These are phyloP conservation scores for Penicillium silybi DNA, from an alignment of 495 filamentous ascomycete species.

Conservation along the genomic window DNA sequence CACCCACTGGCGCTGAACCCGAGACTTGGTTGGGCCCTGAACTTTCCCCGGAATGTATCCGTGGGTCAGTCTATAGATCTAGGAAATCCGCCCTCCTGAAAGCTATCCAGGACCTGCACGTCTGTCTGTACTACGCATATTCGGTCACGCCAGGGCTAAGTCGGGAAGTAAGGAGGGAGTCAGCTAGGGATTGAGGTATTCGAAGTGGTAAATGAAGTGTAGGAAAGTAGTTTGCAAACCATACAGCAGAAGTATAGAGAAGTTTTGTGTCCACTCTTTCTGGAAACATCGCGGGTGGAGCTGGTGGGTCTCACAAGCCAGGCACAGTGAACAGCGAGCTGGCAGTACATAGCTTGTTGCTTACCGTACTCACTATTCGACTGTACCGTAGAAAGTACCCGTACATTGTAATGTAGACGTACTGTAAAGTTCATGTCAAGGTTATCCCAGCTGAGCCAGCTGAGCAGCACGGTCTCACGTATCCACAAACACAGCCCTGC, in stretches of 20 bases:
- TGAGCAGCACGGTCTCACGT: too few relatives aligned
- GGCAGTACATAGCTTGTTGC: too few relatives aligned
- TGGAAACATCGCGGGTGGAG: slow-evolving; percentile 1
- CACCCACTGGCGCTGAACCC: neutral
- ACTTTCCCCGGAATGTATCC: slow-evolving; percentile 1
- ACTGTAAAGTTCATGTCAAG: too few relatives aligned
- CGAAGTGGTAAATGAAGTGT: neutral
- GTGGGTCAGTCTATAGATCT: neutral
- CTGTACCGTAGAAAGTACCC: too few relatives aligned
- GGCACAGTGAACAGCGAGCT: too few relatives aligned
- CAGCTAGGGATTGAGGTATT: neutral
- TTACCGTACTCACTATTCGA: too few relatives aligned
- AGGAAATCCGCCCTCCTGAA: neutral
- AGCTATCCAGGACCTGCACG: neutral
- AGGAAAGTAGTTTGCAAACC: neutral
- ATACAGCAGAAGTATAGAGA: neutral
- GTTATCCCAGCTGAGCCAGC: too few relatives aligned
- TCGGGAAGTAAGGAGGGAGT: neutral
- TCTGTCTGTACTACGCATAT: neutral
- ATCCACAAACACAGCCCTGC: neutral
- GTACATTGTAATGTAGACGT: too few relatives aligned
- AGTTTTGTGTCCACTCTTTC: neutral
- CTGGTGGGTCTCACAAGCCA: neutral
- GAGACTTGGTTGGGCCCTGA: neutral
- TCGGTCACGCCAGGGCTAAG: neutral